Base-by-base conservation (phyloP, 192 early-diverging fungal species). In the Chytriomyces sp. region DNA sequence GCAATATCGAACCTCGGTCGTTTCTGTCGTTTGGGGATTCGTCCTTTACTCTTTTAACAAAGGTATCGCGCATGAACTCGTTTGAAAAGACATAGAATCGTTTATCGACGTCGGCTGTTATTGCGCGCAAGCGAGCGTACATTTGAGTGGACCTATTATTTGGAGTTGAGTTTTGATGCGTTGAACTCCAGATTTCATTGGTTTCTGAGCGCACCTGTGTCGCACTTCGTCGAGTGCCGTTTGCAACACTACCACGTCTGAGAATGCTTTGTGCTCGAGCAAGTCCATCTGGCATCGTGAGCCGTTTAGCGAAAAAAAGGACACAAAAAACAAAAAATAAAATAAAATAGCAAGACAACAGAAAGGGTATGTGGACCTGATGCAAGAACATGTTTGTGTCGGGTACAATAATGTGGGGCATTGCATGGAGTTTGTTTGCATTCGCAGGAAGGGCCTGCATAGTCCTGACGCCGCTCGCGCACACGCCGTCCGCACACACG, bases 1-100 rank as follows among this genome's bases (percentile, higher is more conserved):
- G 20, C 28, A 3, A 16, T 23, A 6, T 4, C 45, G 71, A 65
- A 91, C 91, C 90, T 78, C 96, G 75, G 74, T 99, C 97, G 68
- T 99, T 99, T 69, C 95, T 88, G 76, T 99, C 97, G 72, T 99
- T 99, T 9, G 93, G 91, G 0, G 92, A 89, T 82, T 99, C 97
- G 59, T 89, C 91, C 49, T 91, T 84, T 8, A 86, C 72, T 48
- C 89, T 88, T 61, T 98, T 94, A 35, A 96, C 89, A 87, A 92
- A 98, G 4, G 95, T 95, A 20, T 95, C 95, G 8, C 91, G 90
- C 57, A 94, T 91, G 77, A 96, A 94, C 77, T 99, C 96, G 83
- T 99, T 99, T 3, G 92, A 95, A 83, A 99, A 99, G 45, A 97
- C 92, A 80, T 92, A 96, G 82, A 95, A 97, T 8, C 86, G 86